Evolutionary conservation across 2,329 filamentous ascomycete genomes (phyloP), one percentile per base, ranked within the genome.

Genomic region (Thermoascus crustaceus): DNA sequence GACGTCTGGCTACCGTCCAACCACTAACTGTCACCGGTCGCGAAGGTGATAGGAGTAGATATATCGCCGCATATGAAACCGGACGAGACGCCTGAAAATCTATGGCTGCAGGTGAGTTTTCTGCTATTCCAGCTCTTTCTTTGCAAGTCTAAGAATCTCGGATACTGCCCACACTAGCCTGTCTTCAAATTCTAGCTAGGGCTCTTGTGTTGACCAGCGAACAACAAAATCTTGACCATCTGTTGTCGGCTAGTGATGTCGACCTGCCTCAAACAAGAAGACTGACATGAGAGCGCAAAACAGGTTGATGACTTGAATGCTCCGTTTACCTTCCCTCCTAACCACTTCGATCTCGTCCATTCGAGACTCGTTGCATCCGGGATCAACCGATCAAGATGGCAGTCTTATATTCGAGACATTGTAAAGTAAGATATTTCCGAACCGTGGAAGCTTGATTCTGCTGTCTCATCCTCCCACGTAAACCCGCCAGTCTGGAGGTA

Each of bases 331-430:
- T 88, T 87, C 50, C 64, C 72, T 27, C 64, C 75, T 34, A 80
- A 78, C 53, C 68, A 80, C 37, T 94, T 93, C 64, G 84, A 94
- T 49, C 65, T 94, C 35, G 78, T 94, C 33, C 83, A 94, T 52
- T 94, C 85, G 47, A 76, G 57, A 68, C 74, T 45, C 38, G 60
- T 71, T 42, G 59, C 61, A 41, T 60, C 60, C 14, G 86, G 85
- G 0, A 83, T 94, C 49, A 72, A 88, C 50, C 65, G 69, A 38
- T 64, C 70, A 42, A 73, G 85, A 56, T 95, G 88, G 88, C 61
- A 66, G 37, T 70, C 71, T 20, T 94, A 93, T 58, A 60, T 94
- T 44, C 68, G 70, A 47, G 88, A 94, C 48, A 82, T 94, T 41
- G 74, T 76, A 45, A 64, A 60, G 64, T 67, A 50, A 49, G 57